Evolutionary conservation across 2,329 filamentous ascomycete genomes (phyloP).

Genomic region (Fusarium metavorans): DNA sequence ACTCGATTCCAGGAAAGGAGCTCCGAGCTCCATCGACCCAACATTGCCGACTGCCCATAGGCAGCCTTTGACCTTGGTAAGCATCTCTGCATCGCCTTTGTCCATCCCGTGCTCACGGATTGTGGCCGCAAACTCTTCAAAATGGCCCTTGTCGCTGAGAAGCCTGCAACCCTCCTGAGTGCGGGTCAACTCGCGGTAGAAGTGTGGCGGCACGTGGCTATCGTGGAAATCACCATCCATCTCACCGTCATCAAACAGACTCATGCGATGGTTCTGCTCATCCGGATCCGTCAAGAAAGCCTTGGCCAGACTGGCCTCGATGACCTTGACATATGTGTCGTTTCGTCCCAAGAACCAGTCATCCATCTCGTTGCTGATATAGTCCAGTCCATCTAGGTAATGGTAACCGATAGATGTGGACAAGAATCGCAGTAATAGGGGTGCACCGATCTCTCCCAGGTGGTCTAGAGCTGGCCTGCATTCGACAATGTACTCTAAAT

Average conservation of each 20-base stretch:
- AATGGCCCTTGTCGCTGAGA: constrained; percentile 92
- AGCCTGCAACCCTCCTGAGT: constrained; percentile 93
- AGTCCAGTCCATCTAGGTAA: constrained; percentile 95
- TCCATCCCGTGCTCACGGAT: constrained; percentile 91
- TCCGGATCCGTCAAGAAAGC: constrained; percentile 79
- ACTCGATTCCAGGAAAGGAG: constrained; percentile 89
- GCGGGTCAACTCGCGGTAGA: constrained; percentile 93
- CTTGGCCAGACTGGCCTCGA: constrained; percentile 93
- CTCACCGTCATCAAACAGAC: constrained; percentile 69
- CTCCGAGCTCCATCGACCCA: constrained; percentile 96
- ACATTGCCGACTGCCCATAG: constrained; percentile 99
- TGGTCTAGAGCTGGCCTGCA: constrained; percentile 95
- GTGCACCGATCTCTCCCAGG: constrained; percentile 94
- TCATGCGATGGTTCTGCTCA: constrained; percentile 68
- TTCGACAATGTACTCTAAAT: constrained; percentile 95
- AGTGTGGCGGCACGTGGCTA: constrained; percentile 89
- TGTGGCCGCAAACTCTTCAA: constrained; percentile 90
- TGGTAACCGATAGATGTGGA: constrained; percentile 98
- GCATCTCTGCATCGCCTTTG: constrained; percentile 83
- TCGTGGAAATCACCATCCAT: constrained; percentile 70
- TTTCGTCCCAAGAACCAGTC: constrained; percentile 99
- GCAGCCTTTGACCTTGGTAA: constrained; percentile 95
- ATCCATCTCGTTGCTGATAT: constrained; percentile 99
- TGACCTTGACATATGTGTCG: constrained; percentile 92
- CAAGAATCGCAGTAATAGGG: constrained; percentile 89